These are phyloP conservation scores for Haplosporangium sp. DNA, from an alignment of 371 early-diverging fungal genomes.

Conservation along the genomic window DNA sequence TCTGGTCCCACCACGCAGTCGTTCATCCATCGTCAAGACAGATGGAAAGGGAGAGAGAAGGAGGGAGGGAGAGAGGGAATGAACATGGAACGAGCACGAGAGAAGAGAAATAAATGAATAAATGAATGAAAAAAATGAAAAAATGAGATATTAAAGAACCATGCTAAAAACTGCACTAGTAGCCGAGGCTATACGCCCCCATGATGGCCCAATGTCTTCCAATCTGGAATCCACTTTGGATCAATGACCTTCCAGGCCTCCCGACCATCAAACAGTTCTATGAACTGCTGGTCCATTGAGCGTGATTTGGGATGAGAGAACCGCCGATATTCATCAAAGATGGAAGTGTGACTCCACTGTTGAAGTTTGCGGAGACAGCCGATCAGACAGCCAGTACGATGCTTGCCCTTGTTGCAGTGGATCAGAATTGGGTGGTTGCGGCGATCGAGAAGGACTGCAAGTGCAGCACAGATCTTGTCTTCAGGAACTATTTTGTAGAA, in stretches of 20 bases:
- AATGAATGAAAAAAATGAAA: too few species aligned
- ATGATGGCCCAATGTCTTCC: conserved; percentile 50
- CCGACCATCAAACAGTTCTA: conserved; percentile 91
- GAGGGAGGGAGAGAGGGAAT: too few species aligned
- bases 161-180: too few species aligned
- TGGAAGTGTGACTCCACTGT: conserved; percentile 94
- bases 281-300: conserved; percentile 97
- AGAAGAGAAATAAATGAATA: too few species aligned
- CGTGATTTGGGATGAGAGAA: conserved; percentile 95
- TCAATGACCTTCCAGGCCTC: conserved; percentile 84
- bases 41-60: too few species aligned
- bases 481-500: conserved; percentile 75
- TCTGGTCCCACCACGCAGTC: too few species aligned
- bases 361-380: conserved; percentile 95
- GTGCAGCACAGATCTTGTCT: conserved; percentile 88
- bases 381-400: conserved; percentile 95
- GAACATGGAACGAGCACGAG: too few species aligned
- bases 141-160: too few species aligned
- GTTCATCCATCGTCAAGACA: too few species aligned
- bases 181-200: conserved; percentile 12
- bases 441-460: conserved; percentile 80
- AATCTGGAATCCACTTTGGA: conserved; percentile 78
- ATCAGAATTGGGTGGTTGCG: conserved; percentile 94
- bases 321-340: conserved; percentile 96
- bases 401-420: conserved; percentile 98